Evolutionary conservation across 129 eudicot species (phyloP).

Genomic region (Lonicera japonica): DNA sequence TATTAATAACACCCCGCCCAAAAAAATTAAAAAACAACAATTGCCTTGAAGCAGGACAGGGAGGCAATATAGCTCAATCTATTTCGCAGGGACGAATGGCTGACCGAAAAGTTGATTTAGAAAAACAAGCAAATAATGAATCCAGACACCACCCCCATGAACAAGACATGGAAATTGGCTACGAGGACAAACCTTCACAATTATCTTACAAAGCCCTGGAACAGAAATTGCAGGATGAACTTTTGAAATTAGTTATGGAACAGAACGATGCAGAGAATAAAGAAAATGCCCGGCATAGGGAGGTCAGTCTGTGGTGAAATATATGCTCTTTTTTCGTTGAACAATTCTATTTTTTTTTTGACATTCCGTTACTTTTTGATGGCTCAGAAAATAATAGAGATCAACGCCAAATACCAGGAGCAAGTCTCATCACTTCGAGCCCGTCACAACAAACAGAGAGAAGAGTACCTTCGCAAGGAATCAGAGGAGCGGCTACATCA

Average conservation of each 20-base stretch:
- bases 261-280: slow-evolving; percentile 31
- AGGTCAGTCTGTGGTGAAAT: slow-evolving; percentile 15
- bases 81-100: neutral
- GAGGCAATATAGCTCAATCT: slow-evolving; percentile 13
- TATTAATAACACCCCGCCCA: no score
- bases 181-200: slow-evolving; percentile 25
- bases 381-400: slow-evolving; percentile 35
- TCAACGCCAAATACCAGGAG: slow-evolving; percentile 34
- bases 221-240: slow-evolving; percentile 32
- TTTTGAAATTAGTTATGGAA: slow-evolving; percentile 28
- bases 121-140: slow-evolving; percentile 14
- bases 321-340: neutral
- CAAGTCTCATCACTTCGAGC: slow-evolving; percentile 27
- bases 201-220: slow-evolving; percentile 31
- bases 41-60: slow-evolving; percentile 23
- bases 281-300: slow-evolving; percentile 40
- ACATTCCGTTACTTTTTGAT: neutral
- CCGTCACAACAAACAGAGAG: slow-evolving; percentile 28
- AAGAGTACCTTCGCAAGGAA: slow-evolving; percentile 35
- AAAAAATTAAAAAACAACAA: no score
- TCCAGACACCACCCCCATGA: slow-evolving; percentile 26
- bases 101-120: slow-evolving; percentile 20
- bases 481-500: slow-evolving; percentile 28
- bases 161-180: slow-evolving; percentile 42
- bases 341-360: neutral